These are phyloP conservation scores for Agaricus subrufescens DNA, from an alignment of 768 basidiomycete species.

Conservation along the genomic window DNA sequence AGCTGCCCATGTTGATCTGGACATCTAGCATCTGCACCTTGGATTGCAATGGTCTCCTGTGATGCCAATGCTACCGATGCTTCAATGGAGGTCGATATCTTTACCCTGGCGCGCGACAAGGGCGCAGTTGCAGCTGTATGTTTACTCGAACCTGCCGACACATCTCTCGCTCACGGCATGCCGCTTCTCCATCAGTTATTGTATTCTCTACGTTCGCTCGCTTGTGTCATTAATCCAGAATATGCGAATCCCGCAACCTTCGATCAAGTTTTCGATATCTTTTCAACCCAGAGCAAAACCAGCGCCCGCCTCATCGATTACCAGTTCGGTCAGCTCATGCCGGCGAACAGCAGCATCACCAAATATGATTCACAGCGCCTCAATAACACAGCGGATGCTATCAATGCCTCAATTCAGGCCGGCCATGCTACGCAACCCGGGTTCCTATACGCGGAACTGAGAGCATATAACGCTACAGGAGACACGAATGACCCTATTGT, in stretches of 20 bases:
- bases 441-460: conserved; percentile 69
- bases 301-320: conserved; percentile 52
- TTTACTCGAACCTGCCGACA: conserved; percentile 6
- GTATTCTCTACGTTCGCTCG: conserved; percentile 67
- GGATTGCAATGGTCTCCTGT: conserved; percentile 88
- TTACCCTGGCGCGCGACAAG: conserved; percentile 71
- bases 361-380: conserved; percentile 60
- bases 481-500: conserved; percentile 17
- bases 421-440: conserved; percentile 43
- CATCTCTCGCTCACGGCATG: background rate
- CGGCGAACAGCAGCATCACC: conserved; percentile 46
- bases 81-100: conserved; percentile 63
- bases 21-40: conserved; percentile 65
- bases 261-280: conserved; percentile 63
- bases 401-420: conserved; percentile 40
- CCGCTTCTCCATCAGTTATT: conserved; percentile 51
- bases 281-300: conserved; percentile 60
- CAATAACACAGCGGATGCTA: conserved; percentile 42
- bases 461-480: conserved; percentile 57
- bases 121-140: conserved; percentile 80
- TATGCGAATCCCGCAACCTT: conserved; percentile 62
- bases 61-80: conserved; percentile 70
- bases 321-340: conserved; percentile 58
- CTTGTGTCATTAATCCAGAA: conserved; percentile 71
- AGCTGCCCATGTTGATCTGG: conserved; percentile 9